Base-by-base conservation (phyloP, 75 land plant genomes). In the Chamaecyparis obtusa region DNA sequence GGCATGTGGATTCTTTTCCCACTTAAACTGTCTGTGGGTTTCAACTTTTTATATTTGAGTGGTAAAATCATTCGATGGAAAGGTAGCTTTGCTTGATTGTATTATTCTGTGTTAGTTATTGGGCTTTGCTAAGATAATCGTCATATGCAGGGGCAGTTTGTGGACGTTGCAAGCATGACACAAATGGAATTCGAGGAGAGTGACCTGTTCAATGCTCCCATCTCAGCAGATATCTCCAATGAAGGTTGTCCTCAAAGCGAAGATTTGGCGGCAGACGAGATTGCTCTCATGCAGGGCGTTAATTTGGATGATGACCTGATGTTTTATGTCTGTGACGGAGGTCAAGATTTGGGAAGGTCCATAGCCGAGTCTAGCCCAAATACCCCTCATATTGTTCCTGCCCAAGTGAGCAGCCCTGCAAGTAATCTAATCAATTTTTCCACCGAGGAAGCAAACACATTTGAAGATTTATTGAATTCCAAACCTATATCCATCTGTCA, bases 121-220 rank as follows among this genome's bases (percentile, higher is more conserved):
- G 16, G 11, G 41, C 46, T 4, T 46, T 51, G 46, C 30, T 44
- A 33, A 32, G 76, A 72, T 72, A 41, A n/a, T 81, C 46, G 48
- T n/a, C 44, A 39, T 41, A 41, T 46, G 83, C 83, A 81, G 83
- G 83, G 14, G n/a, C n/a, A 81, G 46, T 81, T 81, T 81, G 83
- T 81, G 83, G 51, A 81, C 44, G 32, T 30, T 27, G 33, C 48
- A 81, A 46, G 13, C 51, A 46, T 81, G 54, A 46, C 48, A 41
- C 49, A 41, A 27, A 37, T 46, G 39, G 83, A 43, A 27, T 81
- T 44, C 17, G 49, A 81, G 51, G 83, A 81, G 41, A 81, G 83
- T 81, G 83, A 81, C 51, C 83, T 81, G 8, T 81, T 81, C 49
- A 81, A 81, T 4, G 83, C 83, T 51, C 83, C 83, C 51, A 41